Base-by-base conservation (phyloP, 129 eudicot species). In the Cynara cardunculus region DNA sequence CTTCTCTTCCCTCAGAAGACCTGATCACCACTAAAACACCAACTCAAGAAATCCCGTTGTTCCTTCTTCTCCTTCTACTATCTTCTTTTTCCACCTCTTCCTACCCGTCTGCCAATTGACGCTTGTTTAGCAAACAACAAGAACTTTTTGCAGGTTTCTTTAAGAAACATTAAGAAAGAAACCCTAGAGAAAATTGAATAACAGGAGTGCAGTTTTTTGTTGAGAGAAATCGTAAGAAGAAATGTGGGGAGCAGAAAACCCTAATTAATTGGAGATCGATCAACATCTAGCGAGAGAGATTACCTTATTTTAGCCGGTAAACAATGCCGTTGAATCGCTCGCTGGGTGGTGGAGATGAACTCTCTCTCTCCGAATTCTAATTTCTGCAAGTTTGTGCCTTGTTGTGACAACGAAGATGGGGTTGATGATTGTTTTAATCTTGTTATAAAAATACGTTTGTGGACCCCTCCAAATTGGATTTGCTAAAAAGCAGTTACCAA, bases 271-370 rank as follows among this genome's bases (percentile, higher is more conserved):
- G 83, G 80, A 22, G 65, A 65, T 80, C 8, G 73, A 70, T 73
- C 26, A 32, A 85, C 69, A 62, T 68, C 62, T 74, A 77, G 82
- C 71, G 85, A 82, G 78, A 75, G 78, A 76, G 25, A 32, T 19
- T 74, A 77, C 83, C 83, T 75, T 26, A 25, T 62, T 85, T 71
- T 78, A 83, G 88, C 94, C 92, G 90, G 89, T 71, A 86, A 88
- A 88, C 46, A 83, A 85, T 88, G 92, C 97, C 83, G 86, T 88
- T 89, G 97, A 92, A 89, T 86, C 87, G 90, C 72, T 92, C 86
- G 32, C 11, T 82, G 77, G 67, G 19, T 82, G 86, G 86, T 76
- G 78, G 81, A 70, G 82, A 82, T 53, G 27, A 76, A 53, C 25
- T 75, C 62, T 44, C 76, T 49, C 56, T 74, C 62, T 67, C 3